These are phyloP conservation scores for Candida labiduridarum DNA, from an alignment of 1,139 yeast genomes.

Conservation along the genomic window DNA sequence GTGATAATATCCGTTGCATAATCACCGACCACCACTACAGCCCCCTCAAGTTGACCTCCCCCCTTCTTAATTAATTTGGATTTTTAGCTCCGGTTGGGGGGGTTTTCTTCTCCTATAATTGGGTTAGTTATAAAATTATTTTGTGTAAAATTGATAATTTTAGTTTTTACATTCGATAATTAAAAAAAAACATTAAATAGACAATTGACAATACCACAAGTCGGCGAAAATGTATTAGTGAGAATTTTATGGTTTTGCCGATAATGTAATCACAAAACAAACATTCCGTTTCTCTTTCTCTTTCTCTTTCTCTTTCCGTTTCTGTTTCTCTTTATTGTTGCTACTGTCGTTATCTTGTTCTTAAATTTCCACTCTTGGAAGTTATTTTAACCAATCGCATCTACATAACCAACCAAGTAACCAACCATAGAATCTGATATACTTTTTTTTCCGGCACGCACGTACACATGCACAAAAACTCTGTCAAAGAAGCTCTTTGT, in stretches of 20 bases:
- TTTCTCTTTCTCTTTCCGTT: too few relatives aligned
- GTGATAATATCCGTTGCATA: too few relatives aligned
- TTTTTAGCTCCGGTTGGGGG: too few relatives aligned
- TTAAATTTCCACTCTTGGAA: not conserved
- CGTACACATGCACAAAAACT: too few relatives aligned
- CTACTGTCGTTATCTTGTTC: not conserved
- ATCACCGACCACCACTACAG: too few relatives aligned
- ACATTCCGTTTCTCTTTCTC: not conserved
- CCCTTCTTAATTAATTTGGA: not conserved
- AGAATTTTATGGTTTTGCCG: not conserved
- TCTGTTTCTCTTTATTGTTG: too few relatives aligned
- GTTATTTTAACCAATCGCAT: not conserved
- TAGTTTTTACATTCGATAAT: not conserved
- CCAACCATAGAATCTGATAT: not conserved
- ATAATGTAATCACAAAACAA: not conserved
- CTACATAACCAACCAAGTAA: not conserved
- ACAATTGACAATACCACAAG: not conserved
- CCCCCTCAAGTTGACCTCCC: not conserved
- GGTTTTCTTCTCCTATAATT: not conserved
- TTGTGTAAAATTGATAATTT: not conserved
- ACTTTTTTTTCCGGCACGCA: not conserved
- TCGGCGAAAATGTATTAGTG: not conserved
- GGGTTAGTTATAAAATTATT: not conserved
- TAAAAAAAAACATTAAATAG: not conserved
- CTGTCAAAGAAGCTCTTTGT: not conserved